A percentile compares a stretch with the other conserved stretches of the same genome.
phyloP scores from a whole-genome alignment of 2,329 filamentous ascomycete genomes.

The Sclerotinia sclerotiorum region DNA sequence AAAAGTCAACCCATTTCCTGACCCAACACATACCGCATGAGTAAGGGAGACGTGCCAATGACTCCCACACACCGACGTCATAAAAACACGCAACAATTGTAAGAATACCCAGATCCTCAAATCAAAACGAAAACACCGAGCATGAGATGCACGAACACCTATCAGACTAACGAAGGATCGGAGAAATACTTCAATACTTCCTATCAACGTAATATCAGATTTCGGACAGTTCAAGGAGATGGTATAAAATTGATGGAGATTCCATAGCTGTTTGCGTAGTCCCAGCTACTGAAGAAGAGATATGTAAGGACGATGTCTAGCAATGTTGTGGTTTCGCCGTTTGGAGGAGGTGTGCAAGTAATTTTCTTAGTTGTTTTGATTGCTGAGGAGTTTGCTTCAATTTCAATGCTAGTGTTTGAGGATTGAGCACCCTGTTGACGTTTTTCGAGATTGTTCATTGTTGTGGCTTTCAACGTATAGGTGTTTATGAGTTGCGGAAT shows the following conservation, averaged over 20 bases:
- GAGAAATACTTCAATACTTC: neutral
- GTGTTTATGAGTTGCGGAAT: no score
- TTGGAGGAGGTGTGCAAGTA: neutral
- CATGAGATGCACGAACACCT: neutral
- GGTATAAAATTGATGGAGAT: neutral
- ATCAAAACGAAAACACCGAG: neutral
- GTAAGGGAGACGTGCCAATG: conserved; percentile 42
- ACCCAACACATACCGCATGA: conserved; percentile 33
- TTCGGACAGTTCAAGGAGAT: neutral
- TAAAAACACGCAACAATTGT: conserved; percentile 31
- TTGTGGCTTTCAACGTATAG: neutral
- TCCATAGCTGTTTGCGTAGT: neutral
- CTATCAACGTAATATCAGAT: neutral
- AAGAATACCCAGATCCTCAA: neutral
- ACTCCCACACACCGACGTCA: conserved; percentile 36
- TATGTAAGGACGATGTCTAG: neutral
- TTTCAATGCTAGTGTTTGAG: neutral
- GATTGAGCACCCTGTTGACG: neutral
- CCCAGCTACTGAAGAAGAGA: neutral
- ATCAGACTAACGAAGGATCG: neutral
- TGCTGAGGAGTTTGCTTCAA: no score
- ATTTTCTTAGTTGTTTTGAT: no score
- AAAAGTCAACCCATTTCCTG: conserved; percentile 32
- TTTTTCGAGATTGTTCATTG: neutral
- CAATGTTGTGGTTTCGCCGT: neutral